phyloP scores from a whole-genome alignment of 768 basidiomycete species.

The Chlorophyllum brunneum region DNA sequence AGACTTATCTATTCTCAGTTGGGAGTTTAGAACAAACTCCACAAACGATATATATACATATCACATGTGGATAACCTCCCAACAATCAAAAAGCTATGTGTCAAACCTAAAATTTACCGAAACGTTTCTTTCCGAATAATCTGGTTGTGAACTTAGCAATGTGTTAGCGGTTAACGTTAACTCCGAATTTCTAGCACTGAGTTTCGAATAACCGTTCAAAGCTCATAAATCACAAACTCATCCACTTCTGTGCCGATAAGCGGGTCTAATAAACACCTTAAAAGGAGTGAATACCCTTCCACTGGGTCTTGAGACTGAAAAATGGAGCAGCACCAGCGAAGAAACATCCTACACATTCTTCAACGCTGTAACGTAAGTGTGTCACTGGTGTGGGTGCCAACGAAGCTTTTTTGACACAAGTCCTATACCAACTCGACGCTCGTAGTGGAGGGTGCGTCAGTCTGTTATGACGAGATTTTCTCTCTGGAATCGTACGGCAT shows the following conservation, averaged over 20 bases:
- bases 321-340: no score
- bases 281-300: no score
- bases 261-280: not conserved
- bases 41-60: no score
- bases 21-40: no score
- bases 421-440: not conserved
- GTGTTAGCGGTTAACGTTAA: no score
- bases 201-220: not conserved
- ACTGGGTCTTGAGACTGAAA: no score
- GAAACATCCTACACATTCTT: no score
- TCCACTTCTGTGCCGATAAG: not conserved
- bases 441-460: not conserved
- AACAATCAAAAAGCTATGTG: no score
- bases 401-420: not conserved
- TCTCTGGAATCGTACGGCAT: not conserved
- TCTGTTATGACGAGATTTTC: not conserved
- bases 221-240: not conserved
- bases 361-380: not conserved
- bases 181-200: no score
- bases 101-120: no score
- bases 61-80: not conserved
- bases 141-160: not conserved
- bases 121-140: not conserved
- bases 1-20: no score
- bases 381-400: not conserved